Evolutionary conservation across 306 rosid species (phyloP), one percentile per base, ranked within the genome.

Genomic region (Cucumis hystrix): DNA sequence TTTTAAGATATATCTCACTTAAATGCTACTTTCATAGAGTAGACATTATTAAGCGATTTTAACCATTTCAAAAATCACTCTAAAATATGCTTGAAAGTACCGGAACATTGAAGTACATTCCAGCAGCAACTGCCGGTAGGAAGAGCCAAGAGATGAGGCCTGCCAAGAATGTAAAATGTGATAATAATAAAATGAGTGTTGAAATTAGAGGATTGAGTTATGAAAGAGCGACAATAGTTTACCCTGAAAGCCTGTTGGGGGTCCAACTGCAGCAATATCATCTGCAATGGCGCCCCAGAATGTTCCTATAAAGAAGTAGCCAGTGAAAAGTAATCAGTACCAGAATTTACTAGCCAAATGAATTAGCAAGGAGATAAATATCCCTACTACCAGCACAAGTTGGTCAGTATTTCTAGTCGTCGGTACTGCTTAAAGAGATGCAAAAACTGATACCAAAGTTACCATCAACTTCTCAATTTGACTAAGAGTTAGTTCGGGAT

Each of bases 171-270:
- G 79, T n/a, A 74, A 77, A 74, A 28, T 21, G 55, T 21, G 57
- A 73, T 47, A 8, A 70, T 77, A 21, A 54, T 67, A 21, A 21
- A 63, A 57, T 52, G 45, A 28, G 3, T 51, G 23, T 51, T 18
- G 54, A 41, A 59, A 20, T 69, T 15, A 76, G 70, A 37, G 61
- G 56, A 20, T 60, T 18, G 62, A 73, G 76, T 30, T 65, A 56
- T 23, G 2, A 57, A 72, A 79, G 30, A 5, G 43, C 21, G 9
- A n/a, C 28, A 13, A 30, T 64, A 25, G 49, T 60, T 61, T 83
- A 95, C 98, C 98, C 74, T 95, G 97, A 83, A 95, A 95, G 75
- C 98, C 97, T 2, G 97, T 90, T 20, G 98, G 97, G 17, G 98
- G 89, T 77, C 80, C 97, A 79, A 84, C 92, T 61, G 88, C 89